These are phyloP conservation scores for Taphrina populina DNA, from an alignment of 1,139 yeast genomes.

Conservation along the genomic window DNA sequence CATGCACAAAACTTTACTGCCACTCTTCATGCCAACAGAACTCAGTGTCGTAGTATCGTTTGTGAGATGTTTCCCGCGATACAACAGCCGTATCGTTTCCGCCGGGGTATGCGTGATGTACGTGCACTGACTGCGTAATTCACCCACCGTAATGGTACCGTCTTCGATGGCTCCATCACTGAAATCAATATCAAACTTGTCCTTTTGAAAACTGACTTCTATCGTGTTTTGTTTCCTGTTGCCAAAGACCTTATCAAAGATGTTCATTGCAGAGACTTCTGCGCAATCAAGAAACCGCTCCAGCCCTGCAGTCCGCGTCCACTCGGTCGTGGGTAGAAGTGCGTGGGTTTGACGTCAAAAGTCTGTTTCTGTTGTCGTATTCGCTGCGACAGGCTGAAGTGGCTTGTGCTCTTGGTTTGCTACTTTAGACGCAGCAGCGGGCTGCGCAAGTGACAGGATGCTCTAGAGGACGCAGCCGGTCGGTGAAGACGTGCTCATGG, in stretches of 20 bases:
- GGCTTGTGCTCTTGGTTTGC: too few species aligned
- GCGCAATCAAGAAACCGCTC: slow-evolving; percentile 12
- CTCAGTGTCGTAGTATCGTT: slow-evolving; percentile 18
- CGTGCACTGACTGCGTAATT: slow-evolving; percentile 24
- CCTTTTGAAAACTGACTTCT: slow-evolving; percentile 26
- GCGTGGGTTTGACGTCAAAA: too few species aligned
- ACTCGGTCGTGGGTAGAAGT: too few species aligned
- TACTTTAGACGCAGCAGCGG: too few species aligned
- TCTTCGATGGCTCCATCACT: slow-evolving; percentile 23
- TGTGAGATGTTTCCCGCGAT: slow-evolving; percentile 22
- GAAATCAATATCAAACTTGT: slow-evolving; percentile 27
- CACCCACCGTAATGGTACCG: slow-evolving; percentile 25
- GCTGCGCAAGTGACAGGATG: too few species aligned
- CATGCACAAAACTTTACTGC: slow-evolving; percentile 29
- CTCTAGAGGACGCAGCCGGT: too few species aligned
- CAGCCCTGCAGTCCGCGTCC: neutral
- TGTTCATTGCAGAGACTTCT: slow-evolving; percentile 21
- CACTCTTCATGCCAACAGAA: slow-evolving; percentile 29
- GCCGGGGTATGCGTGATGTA: slow-evolving; percentile 26
- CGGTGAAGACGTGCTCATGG: too few species aligned
- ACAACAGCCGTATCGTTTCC: slow-evolving; percentile 14
- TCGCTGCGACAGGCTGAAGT: too few species aligned
- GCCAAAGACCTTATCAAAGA: slow-evolving; percentile 28
- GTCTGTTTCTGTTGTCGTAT: too few species aligned
- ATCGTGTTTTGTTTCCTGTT: slow-evolving; percentile 20